These are phyloP conservation scores for Santalum album DNA, from an alignment of 164 flowering plant species.

Conservation along the genomic window DNA sequence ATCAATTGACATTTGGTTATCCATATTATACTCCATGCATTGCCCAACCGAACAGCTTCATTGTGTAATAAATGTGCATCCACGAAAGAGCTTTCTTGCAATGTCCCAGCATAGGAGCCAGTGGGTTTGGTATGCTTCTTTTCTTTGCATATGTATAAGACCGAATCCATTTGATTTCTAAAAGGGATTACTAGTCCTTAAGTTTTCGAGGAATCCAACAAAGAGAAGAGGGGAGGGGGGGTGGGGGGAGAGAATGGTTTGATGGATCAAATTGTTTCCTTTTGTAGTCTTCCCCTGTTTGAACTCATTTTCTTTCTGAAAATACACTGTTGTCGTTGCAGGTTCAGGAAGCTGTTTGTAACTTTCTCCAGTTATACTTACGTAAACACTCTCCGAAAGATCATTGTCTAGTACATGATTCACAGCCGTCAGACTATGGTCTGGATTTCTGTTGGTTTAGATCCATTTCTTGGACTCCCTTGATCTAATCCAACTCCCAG, in stretches of 20 bases:
- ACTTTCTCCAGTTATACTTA: not conserved
- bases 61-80: not conserved
- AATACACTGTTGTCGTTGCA: not conserved
- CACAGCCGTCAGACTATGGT: too few species aligned
- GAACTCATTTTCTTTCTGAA: not conserved
- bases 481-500: too few species aligned
- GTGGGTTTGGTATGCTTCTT: not conserved
- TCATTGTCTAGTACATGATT: not conserved
- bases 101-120: slow-evolving; percentile 1
- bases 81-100: not conserved
- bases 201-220: not conserved
- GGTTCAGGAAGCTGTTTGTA: slow-evolving; percentile 1
- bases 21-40: not conserved
- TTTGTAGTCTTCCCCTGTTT: not conserved
- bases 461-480: too few species aligned
- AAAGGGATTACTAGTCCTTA: not conserved
- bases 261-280: too few species aligned
- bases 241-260: too few species aligned
- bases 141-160: not conserved
- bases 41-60: not conserved
- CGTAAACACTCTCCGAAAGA: not conserved
- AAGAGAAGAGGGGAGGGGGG: too few species aligned
- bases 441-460: too few species aligned
- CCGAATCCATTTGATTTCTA: too few species aligned
- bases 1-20: not conserved